Conservation (phyloP, 2,329 filamentous ascomycete species). For the Botryotinia convoluta region DNA sequence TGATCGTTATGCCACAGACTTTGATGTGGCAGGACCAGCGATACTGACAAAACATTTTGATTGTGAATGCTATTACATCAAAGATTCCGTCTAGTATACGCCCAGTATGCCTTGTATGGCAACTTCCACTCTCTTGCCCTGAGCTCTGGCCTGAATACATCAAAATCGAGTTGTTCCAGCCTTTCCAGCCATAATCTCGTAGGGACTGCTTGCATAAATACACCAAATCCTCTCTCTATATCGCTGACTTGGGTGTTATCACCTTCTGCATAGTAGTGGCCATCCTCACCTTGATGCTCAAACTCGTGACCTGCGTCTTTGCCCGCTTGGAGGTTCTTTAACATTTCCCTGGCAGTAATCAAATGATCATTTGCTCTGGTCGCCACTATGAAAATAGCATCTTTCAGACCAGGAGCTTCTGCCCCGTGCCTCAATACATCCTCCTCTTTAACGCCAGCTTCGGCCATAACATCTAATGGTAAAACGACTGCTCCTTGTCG, state of each 20-base stretch:
- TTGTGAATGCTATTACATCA: conserved; percentile 14
- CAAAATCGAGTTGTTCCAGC: conserved; percentile 79
- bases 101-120: conserved; percentile 72
- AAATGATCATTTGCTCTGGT: conserved; percentile 94
- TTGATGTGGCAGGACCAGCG: neutral
- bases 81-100: conserved; percentile 53
- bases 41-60: neutral
- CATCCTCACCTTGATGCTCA: conserved; percentile 79
- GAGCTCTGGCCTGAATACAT: conserved; percentile 66
- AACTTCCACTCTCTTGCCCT: conserved; percentile 75
- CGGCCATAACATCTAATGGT: conserved; percentile 86
- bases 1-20: neutral
- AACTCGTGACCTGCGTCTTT: conserved; percentile 79
- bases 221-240: conserved; percentile 68
- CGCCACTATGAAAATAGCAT: conserved; percentile 88
- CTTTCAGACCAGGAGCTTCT: conserved; percentile 74
- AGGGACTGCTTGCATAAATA: conserved; percentile 76
- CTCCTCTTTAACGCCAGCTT: conserved; percentile 78
- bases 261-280: conserved; percentile 50
- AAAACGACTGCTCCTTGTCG: conserved; percentile 69
- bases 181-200: conserved; percentile 75
- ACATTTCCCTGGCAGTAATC: conserved; percentile 89
- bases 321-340: conserved; percentile 73
- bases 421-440: conserved; percentile 81
- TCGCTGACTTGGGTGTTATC: conserved; percentile 47